Base-by-base conservation (phyloP, 2,329 filamentous ascomycete genomes). In the Epichloe bromicola region DNA sequence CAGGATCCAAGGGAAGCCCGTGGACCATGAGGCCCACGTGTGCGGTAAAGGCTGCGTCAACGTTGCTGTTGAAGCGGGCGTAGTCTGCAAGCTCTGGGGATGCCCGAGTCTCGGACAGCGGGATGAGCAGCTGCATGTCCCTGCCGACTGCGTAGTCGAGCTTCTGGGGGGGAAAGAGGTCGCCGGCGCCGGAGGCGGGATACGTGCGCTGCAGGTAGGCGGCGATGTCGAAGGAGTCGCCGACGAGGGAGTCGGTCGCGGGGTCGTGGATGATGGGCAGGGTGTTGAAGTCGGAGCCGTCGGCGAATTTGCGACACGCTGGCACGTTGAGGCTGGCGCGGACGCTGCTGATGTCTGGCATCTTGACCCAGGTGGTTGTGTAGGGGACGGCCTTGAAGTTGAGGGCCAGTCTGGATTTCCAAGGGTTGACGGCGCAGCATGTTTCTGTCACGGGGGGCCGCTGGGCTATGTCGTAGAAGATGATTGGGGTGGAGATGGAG, bases 141-240 rank as follows among this genome's bases (percentile, higher is more conserved):
- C 6, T 12, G 7, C 3, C 51, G 54, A 62, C 70, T 44, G 53
- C 54, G 52, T 66, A 76, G 49, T 73, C 69, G 15, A 77, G 65
- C 6, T 44, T 65, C 60, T 63, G 39, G 23, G 23, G 46, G 0
- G 73, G 73, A 56, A 83, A 77, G 2, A 83, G 67, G 44, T 70
- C 61, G 0, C 71, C 69, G 1, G 59, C 65, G 42, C 51, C 51
- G 5, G 47, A 41, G 33, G 62, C 52, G 0, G 78, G 76, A 50
- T 76, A 80, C 0, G 61, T 68, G 1, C 70, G 63, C 23, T 83
- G 72, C 2, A 85, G 68, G 57, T 82, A 76, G 26, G 74, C 63
- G 6, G 81, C 82, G 53, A 85, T 85, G 49, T 84, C 81, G 58
- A 83, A 82, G 2, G 79, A 79, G 64, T 85, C 82, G 5, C 81